phyloP scores from a whole-genome alignment of 768 basidiomycete species.

The Boletus speciosus region DNA sequence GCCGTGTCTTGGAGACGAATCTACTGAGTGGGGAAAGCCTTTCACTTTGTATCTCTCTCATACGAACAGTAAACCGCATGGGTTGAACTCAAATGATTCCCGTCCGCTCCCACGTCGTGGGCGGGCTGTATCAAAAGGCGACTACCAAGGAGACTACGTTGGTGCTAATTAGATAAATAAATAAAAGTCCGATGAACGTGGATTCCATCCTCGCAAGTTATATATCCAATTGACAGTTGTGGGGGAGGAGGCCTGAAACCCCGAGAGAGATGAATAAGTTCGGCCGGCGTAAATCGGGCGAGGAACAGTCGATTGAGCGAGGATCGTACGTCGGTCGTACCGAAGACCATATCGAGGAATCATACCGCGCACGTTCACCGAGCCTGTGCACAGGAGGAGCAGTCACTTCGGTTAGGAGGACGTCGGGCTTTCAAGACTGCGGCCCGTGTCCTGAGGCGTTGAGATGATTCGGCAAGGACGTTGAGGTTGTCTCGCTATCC shows the following conservation, averaged over 20 bases:
- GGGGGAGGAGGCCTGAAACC: neutral
- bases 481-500: neutral
- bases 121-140: neutral
- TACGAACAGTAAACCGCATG: neutral
- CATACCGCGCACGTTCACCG: neutral
- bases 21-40: neutral
- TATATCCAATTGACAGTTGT: neutral
- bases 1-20: conserved; percentile 11
- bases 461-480: neutral
- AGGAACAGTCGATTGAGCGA: neutral
- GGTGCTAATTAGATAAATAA: neutral
- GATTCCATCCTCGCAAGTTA: neutral
- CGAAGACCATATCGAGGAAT: neutral
- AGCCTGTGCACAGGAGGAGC: neutral
- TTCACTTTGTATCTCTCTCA: neutral
- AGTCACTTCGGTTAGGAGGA: neutral
- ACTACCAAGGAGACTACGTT: neutral
- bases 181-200: conserved; percentile 12
- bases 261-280: neutral
- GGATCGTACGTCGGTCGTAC: neutral
- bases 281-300: neutral
- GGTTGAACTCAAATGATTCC: conserved; percentile 10
- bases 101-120: conserved; percentile 5
- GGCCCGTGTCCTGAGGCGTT: neutral
- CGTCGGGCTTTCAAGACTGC: neutral